phyloP scores from a whole-genome alignment of 2,329 filamentous ascomycete genomes.

The Colletotrichum filicis region DNA sequence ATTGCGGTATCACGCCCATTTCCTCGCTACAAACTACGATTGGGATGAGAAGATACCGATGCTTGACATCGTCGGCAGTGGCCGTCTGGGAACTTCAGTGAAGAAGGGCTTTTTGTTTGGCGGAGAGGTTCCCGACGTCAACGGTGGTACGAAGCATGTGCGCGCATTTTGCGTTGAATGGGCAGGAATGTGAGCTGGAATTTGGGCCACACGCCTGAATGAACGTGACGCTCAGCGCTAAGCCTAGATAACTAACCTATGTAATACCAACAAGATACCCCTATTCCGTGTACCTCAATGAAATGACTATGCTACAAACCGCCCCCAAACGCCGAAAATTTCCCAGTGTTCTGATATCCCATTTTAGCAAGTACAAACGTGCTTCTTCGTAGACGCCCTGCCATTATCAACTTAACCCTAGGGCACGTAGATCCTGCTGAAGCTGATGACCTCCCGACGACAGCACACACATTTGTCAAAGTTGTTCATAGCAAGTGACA shows the following conservation, averaged over 20 bases:
- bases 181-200: conserved; percentile 79
- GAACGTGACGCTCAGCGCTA: neutral
- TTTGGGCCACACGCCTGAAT: neutral
- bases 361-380: neutral
- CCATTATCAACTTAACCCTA: neutral
- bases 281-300: neutral
- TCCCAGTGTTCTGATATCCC: neutral
- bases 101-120: conserved; percentile 96
- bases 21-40: conserved; percentile 83
- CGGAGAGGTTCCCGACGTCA: conserved; percentile 61
- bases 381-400: neutral
- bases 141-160: conserved; percentile 54
- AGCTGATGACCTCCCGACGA: conserved; percentile 86
- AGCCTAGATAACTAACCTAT: neutral
- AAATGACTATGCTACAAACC: neutral
- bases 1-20: conserved; percentile 94
- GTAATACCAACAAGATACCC: conserved; percentile 17
- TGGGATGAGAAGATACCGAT: conserved; percentile 91
- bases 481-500: conserved; percentile 95
- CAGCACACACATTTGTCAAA: conserved; percentile 98
- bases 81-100: conserved; percentile 89
- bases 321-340: neutral
- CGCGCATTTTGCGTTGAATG: conserved; percentile 90
- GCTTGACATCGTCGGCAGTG: conserved; percentile 86
- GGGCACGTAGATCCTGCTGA: conserved; percentile 91